Evolutionary conservation across 1,284 basidiomycete genomes (phyloP), one percentile per base, ranked within the genome.

Genomic region (Boletellus dicymbophilus): DNA sequence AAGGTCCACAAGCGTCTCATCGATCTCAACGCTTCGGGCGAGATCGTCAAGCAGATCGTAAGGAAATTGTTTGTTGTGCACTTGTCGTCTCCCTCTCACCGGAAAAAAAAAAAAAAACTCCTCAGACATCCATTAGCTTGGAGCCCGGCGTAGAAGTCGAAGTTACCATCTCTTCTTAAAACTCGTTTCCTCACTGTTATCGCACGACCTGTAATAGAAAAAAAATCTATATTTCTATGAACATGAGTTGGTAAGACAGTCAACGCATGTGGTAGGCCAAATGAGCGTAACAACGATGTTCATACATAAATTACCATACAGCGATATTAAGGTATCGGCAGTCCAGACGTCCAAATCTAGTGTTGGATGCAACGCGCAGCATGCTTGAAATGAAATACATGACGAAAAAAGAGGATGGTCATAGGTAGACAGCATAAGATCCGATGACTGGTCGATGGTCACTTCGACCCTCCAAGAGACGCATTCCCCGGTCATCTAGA

Each of bases 1-100:
- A 95, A 95, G 81, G 85, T 99, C 63, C 96, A 99, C 90, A 99
- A 99, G 83, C 93, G 97, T 68, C 84, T 99, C 73, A 99, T 99
- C 71, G 97, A 99, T 82, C 81, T 99, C 59, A 94, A 96, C 81
- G 95, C 95, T 54, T 96, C 96, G 57, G 93, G 92, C 70, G 97
- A 99, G 80, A 93, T 98, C 64, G 97, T 99, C 78, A 99, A 99
- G 85, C 96, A 99, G 80, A 99, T 99, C 71, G 94, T 96, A 61
- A 66, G 91, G 78, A 45, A 9, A 1, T 22, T 10, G 6, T 16
- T 46, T 40, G 18, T 23, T n/a, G 25, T 33, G 6, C 28, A 25
- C n/a, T n/a, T 27, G 16, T 18, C 25, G 20, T 39, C 12, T 22
- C 13, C 20, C 44, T 44, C n/a, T n/a, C n/a, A n/a, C n/a, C n/a